phyloP scores from a whole-genome alignment of 1,284 basidiomycete species.

The Ustilago loliicola region DNA sequence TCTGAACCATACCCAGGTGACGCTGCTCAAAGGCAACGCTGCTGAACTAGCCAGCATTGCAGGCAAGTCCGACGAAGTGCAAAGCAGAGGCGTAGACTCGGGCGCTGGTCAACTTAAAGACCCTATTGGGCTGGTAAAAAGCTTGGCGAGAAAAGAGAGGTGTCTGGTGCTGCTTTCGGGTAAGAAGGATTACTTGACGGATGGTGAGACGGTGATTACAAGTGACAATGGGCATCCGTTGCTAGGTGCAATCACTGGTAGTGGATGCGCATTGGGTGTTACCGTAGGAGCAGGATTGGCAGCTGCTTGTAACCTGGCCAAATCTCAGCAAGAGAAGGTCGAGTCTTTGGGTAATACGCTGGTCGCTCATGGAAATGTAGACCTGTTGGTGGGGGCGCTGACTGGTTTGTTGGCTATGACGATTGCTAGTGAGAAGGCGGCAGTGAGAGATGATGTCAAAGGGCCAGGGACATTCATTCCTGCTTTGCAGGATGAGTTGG shows the following conservation, averaged over 20 bases:
- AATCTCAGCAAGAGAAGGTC: neutral
- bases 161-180: constrained; percentile 89
- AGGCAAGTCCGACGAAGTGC: constrained; percentile 77
- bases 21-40: constrained; percentile 95
- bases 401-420: constrained; percentile 81
- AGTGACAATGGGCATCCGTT: constrained; percentile 83
- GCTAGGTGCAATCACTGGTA: constrained; percentile 86
- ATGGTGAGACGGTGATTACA: constrained; percentile 80
- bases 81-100: constrained; percentile 89
- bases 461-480: constrained; percentile 90
- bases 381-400: constrained; percentile 62
- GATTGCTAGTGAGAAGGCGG: constrained; percentile 85
- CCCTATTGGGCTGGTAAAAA: constrained; percentile 79
- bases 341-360: constrained; percentile 37
- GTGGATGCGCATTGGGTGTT: constrained; percentile 88
- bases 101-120: constrained; percentile 82
- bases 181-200: constrained; percentile 85
- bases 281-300: constrained; percentile 80
- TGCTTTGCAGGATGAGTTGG: constrained; percentile 85
- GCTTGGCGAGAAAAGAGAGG: constrained; percentile 82
- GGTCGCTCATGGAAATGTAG: constrained; percentile 41
- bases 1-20: constrained; percentile 86
- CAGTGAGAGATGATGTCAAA: constrained; percentile 77
- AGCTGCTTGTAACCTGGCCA: constrained; percentile 74
- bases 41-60: constrained; percentile 87